These are phyloP conservation scores for Colletotrichum sp. DNA, from an alignment of 2,329 filamentous ascomycete genomes.

Conservation along the genomic window DNA sequence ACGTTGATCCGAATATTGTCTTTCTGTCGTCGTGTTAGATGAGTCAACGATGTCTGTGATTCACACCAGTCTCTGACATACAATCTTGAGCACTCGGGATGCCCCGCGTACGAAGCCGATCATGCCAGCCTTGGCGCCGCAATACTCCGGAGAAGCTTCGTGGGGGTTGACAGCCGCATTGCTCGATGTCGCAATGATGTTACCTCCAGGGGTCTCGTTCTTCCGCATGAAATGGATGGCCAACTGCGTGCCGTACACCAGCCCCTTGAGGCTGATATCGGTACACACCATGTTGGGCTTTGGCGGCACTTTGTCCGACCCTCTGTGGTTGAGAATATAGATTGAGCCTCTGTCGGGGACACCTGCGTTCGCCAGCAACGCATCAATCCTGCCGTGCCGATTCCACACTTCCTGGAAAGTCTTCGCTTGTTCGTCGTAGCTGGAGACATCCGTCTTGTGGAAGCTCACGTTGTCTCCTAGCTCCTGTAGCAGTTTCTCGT, in stretches of 20 bases:
- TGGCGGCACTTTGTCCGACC: neutral
- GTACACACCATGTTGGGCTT: slow-evolving; percentile 37
- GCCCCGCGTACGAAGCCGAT: slow-evolving; percentile 43
- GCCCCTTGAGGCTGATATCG: slow-evolving; percentile 55
- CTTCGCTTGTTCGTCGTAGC: slow-evolving; percentile 47
- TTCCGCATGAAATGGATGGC: slow-evolving; percentile 60
- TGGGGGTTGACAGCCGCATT: slow-evolving; percentile 49
- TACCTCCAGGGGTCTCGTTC: slow-evolving; percentile 46
- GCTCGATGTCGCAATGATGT: slow-evolving; percentile 48
- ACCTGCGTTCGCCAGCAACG: slow-evolving; percentile 53
- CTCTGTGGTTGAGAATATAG: neutral
- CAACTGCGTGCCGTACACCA: slow-evolving; percentile 53
- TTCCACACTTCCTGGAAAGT: slow-evolving; percentile 47
- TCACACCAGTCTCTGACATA: neutral
- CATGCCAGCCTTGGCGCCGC: slow-evolving; percentile 55
- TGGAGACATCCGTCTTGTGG: slow-evolving; percentile 47
- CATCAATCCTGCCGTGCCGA: slow-evolving; percentile 51
- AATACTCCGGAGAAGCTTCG: slow-evolving; percentile 51
- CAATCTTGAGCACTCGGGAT: slow-evolving; percentile 40
- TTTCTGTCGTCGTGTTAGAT: neutral
- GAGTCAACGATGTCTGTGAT: rapidly evolving
- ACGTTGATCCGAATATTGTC: neutral
- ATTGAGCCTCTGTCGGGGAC: neutral
- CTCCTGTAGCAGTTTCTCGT: slow-evolving; percentile 32
- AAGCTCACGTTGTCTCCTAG: slow-evolving; percentile 45